A percentile compares a stretch with the other conserved stretches of the same genome.
phyloP scores from a whole-genome alignment of 2,329 filamentous ascomycete species.

The Phialophora expanda region DNA sequence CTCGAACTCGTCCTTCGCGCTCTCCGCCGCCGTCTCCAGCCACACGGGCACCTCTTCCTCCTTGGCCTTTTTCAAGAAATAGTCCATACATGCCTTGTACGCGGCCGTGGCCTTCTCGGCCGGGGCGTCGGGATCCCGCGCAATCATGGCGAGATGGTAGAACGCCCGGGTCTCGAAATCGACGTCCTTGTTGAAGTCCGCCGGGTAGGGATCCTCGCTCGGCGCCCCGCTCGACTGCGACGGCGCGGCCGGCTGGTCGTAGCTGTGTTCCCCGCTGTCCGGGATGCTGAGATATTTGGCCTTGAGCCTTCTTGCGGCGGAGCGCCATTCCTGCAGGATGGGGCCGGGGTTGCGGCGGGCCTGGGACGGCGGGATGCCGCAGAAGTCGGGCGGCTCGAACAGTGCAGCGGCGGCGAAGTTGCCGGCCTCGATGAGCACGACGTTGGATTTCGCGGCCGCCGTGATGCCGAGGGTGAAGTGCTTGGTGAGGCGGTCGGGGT shows the following conservation, averaged over 20 bases:
- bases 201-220: constrained; percentile 38
- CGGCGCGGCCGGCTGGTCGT: constrained; percentile 38
- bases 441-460: constrained; percentile 35
- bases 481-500: constrained; percentile 33
- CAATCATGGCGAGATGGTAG: constrained; percentile 38
- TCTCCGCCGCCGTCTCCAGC: constrained; percentile 34
- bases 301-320: constrained; percentile 33
- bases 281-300: constrained; percentile 39
- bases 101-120: constrained; percentile 28
- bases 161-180: constrained; percentile 37
- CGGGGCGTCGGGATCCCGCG: constrained; percentile 29
- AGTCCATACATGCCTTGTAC: constrained; percentile 31
- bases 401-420: constrained; percentile 36
- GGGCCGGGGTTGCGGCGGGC: constrained; percentile 38
- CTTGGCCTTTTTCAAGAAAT: constrained; percentile 35
- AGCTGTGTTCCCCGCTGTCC: constrained; percentile 37
- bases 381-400: constrained; percentile 40
- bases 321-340: constrained; percentile 37
- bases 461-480: constrained; percentile 40
- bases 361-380: constrained; percentile 37
- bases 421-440: constrained; percentile 32
- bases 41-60: constrained; percentile 36
- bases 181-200: constrained; percentile 40
- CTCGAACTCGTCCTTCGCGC: constrained; percentile 35
- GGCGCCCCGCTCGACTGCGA: constrained; percentile 38